These are phyloP conservation scores for Xylaria sp. DNA, from an alignment of 2,329 filamentous ascomycete genomes.

Conservation along the genomic window DNA sequence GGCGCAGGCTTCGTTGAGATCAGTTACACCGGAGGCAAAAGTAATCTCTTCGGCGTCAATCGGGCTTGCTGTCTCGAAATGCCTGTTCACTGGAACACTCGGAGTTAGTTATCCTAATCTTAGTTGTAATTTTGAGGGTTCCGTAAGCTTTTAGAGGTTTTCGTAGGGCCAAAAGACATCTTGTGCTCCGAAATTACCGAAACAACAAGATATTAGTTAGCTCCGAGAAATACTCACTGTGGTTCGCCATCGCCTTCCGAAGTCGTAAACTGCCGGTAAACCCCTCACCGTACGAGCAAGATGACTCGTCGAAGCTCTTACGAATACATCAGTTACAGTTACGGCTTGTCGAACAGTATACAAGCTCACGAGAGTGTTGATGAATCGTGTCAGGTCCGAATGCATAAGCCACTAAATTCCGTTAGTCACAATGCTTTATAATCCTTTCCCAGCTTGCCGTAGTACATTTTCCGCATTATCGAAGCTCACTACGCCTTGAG, in stretches of 20 bases:
- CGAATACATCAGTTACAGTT: conserved; percentile 32
- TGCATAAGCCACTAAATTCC: conserved; percentile 5
- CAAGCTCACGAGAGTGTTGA: conserved; percentile 18
- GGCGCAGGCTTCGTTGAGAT: conserved; percentile 41
- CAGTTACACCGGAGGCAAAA: conserved; percentile 42
- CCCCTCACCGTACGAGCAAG: conserved; percentile 41
- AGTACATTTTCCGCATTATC: conserved; percentile 39
- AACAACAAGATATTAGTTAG: background rate
- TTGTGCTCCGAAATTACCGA: background rate
- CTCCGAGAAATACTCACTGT: conserved; percentile 4
- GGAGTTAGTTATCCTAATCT: background rate
- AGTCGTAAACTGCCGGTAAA: conserved; percentile 40
- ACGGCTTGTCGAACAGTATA: background rate
- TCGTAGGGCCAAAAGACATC: background rate
- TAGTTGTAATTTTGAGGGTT: no score
- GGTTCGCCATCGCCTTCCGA: conserved; percentile 41
- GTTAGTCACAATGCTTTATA: conserved; percentile 11
- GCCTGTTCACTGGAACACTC: conserved; percentile 32
- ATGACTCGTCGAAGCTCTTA: conserved; percentile 36
- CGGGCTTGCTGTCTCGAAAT: conserved; percentile 36
- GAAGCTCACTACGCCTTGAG: conserved; percentile 37
- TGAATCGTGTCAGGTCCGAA: conserved; percentile 1
- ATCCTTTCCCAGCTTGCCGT: background rate
- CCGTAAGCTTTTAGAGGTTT: background rate
- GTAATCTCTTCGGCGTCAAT: conserved; percentile 43